Conservation (phyloP, 1,139 yeast genomes). For the Geotrichum reessii region DNA sequence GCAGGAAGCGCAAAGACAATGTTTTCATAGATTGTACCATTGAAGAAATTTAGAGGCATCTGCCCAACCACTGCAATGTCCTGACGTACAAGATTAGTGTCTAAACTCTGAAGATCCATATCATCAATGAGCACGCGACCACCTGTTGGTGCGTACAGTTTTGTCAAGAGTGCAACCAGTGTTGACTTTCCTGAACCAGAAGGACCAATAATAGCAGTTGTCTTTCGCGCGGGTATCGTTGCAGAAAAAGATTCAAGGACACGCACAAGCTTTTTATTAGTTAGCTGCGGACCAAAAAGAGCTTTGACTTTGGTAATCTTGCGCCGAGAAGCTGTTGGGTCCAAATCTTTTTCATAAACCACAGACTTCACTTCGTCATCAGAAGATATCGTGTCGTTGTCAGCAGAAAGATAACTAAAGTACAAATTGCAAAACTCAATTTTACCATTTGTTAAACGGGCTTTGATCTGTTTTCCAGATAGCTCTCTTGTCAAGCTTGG, state of each 20-base stretch:
- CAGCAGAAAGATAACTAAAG: constrained; percentile 14
- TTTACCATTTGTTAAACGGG: constrained; percentile 4
- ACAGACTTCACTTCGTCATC: background rate
- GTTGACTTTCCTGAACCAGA: constrained; percentile 92
- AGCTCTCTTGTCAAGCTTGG: constrained; percentile 30
- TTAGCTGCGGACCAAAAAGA: constrained; percentile 10
- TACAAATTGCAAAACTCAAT: constrained; percentile 16
- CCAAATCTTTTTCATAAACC: background rate
- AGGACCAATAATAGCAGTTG: constrained; percentile 81
- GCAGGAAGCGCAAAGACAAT: constrained; percentile 49
- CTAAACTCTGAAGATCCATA: constrained; percentile 50
- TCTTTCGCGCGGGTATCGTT: constrained; percentile 53
- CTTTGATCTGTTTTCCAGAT: constrained; percentile 14
- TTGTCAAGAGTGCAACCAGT: constrained; percentile 57
- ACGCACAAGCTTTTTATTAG: constrained; percentile 5
- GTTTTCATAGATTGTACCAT: constrained; percentile 73
- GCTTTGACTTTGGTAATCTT: constrained; percentile 24
- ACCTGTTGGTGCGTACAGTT: constrained; percentile 51
- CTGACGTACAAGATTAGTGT: constrained; percentile 57
- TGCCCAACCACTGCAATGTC: constrained; percentile 78
- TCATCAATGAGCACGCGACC: constrained; percentile 67
- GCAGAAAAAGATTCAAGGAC: constrained; percentile 35
- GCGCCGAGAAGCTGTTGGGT: constrained; percentile 5
- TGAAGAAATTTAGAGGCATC: constrained; percentile 65
- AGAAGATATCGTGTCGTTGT: background rate